Evolutionary conservation across 2,329 filamentous ascomycete genomes (phyloP).

Genomic region (Rasamsonia emersonii): DNA sequence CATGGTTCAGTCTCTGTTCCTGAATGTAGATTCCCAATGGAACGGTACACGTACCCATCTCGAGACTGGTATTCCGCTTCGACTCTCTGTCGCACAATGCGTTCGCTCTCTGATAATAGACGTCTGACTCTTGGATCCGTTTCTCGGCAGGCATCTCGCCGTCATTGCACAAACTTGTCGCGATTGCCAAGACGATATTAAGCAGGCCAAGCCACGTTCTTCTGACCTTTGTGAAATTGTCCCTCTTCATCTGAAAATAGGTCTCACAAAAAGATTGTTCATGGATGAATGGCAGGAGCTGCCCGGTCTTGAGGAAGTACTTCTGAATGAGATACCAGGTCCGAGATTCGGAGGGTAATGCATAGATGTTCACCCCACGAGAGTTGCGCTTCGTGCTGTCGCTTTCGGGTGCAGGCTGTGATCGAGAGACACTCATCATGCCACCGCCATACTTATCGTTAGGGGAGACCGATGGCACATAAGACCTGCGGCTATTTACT

Average conservation of each 20-base stretch:
- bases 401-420: constrained; percentile 1
- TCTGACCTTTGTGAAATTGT: constrained; percentile 27
- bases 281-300: constrained; percentile 35
- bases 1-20: background rate
- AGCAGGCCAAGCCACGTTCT: constrained; percentile 45
- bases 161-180: constrained; percentile 27
- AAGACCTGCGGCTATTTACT: constrained; percentile 4
- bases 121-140: constrained; percentile 33
- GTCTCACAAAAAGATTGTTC: constrained; percentile 25
- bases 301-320: constrained; percentile 31
- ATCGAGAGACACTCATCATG: constrained; percentile 1
- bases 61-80: constrained; percentile 35
- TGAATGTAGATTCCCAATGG: background rate
- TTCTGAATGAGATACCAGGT: constrained; percentile 22
- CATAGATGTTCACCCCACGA: constrained; percentile 19
- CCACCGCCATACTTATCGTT: constrained; percentile 1
- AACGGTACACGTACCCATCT: constrained; percentile 26
- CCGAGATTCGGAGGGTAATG: constrained; percentile 22
- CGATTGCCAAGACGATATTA: constrained; percentile 45
- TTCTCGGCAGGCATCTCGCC: constrained; percentile 23
- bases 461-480: constrained; percentile 3
- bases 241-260: constrained; percentile 23
- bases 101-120: constrained; percentile 39
- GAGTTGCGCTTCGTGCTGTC: background rate
- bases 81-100: constrained; percentile 37